Evolutionary conservation across 1,284 basidiomycete species (phyloP).

Genomic region (Sanguinoderma infundibulare): DNA sequence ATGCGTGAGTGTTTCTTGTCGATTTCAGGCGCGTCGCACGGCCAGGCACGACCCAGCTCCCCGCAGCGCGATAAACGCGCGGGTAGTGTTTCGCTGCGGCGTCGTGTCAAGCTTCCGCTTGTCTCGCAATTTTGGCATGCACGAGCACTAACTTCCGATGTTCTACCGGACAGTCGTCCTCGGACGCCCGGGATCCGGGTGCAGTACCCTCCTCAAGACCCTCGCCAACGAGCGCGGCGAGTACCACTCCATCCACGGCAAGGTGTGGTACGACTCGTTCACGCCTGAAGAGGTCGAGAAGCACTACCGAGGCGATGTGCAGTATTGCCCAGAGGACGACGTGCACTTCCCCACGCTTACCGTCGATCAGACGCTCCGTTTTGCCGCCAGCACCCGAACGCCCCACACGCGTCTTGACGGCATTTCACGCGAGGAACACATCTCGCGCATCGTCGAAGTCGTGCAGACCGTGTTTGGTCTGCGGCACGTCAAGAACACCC

Average conservation of each 20-base stretch:
- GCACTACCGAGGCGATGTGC: constrained; percentile 68
- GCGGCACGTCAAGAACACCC: constrained; percentile 59
- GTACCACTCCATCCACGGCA: constrained; percentile 64
- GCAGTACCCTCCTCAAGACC: constrained; percentile 74
- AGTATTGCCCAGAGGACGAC: constrained; percentile 75
- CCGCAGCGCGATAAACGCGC: no score
- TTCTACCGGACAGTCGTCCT: constrained; percentile 51
- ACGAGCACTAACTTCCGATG: not conserved
- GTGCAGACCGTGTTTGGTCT: constrained; percentile 76
- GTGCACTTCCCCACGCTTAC: constrained; percentile 79
- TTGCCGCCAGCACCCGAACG: constrained; percentile 65
- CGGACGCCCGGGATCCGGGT: constrained; percentile 73
- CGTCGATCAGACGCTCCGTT: constrained; percentile 67
- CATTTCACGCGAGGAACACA: constrained; percentile 50
- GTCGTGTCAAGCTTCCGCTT: not conserved
- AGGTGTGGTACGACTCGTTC: constrained; percentile 72
- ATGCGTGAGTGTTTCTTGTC: constrained; percentile 38
- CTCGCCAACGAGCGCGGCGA: constrained; percentile 71
- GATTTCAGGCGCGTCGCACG: constrained; percentile 23
- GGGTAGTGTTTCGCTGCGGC: not conserved
- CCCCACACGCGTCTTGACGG: constrained; percentile 52
- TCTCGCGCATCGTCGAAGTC: constrained; percentile 54
- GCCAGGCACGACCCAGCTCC: no score
- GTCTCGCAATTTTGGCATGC: not conserved
- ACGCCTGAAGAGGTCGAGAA: constrained; percentile 53